phyloP scores from a whole-genome alignment of 2,329 filamentous ascomycete genomes.

The Purpureocillium lavendulum region DNA sequence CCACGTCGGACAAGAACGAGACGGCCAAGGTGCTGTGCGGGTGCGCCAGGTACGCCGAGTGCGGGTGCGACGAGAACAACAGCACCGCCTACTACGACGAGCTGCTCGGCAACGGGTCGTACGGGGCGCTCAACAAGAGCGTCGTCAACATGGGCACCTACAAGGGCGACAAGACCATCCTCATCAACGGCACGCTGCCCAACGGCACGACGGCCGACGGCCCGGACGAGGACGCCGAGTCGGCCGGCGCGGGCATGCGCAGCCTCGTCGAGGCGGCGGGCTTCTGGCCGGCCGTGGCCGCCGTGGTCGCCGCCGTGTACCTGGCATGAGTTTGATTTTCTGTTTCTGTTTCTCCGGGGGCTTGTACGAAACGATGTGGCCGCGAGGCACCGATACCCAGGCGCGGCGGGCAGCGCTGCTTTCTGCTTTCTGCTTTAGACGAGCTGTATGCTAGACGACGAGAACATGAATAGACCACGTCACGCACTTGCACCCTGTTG shows the following conservation, averaged over 20 bases:
- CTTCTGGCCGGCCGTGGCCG: slow-evolving; percentile 40
- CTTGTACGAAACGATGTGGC: neutral
- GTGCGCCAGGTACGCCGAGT: slow-evolving; percentile 42
- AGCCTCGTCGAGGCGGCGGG: slow-evolving; percentile 30
- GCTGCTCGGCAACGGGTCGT: slow-evolving; percentile 58
- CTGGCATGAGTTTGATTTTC: slow-evolving; percentile 21
- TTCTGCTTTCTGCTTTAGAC: neutral
- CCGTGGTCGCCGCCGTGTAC: slow-evolving; percentile 35
- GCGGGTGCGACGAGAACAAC: slow-evolving; percentile 62
- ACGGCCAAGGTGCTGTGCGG: slow-evolving; percentile 30
- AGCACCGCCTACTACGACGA: slow-evolving; percentile 50
- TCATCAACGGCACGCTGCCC: slow-evolving; percentile 68
- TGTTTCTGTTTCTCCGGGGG: neutral
- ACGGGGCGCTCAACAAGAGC: slow-evolving; percentile 48
- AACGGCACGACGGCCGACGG: slow-evolving; percentile 50
- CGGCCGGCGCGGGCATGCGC: slow-evolving; percentile 22
- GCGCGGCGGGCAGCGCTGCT: neutral
- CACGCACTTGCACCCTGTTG: too few species aligned
- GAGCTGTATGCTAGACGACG: too few species aligned
- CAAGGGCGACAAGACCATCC: slow-evolving; percentile 41
- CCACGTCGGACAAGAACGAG: slow-evolving; percentile 31
- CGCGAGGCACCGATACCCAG: slow-evolving; percentile 3
- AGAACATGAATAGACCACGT: too few species aligned
- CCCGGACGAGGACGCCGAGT: slow-evolving; percentile 22
- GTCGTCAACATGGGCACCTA: slow-evolving; percentile 48